These are phyloP conservation scores for Lindgomyces ingoldianus DNA, from an alignment of 495 filamentous ascomycete species.

Conservation along the genomic window DNA sequence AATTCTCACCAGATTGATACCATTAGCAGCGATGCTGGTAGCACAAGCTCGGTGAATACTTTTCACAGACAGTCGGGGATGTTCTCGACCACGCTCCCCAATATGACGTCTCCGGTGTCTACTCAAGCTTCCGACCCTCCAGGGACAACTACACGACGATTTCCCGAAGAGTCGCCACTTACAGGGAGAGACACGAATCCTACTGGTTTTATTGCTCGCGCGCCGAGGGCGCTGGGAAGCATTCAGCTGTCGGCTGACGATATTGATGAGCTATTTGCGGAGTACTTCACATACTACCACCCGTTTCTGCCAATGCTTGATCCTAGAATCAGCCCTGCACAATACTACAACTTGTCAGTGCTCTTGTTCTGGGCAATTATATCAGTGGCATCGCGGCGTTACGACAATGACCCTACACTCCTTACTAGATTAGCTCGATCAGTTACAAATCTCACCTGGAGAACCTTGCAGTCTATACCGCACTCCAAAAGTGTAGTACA, in stretches of 20 bases:
- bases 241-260: constrained; percentile 71
- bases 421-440: constrained; percentile 44
- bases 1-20: not conserved
- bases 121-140: not conserved
- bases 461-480: constrained; percentile 77
- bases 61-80: not conserved
- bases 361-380: constrained; percentile 86
- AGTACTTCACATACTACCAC: constrained; percentile 78
- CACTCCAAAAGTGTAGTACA: constrained; percentile 85
- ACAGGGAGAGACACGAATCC: not conserved
- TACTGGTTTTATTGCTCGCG: not conserved
- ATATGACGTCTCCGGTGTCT: not conserved
- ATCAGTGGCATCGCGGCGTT: constrained; percentile 75
- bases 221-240: constrained; percentile 58
- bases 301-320: constrained; percentile 82
- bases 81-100: not conserved
- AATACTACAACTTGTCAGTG: constrained; percentile 70
- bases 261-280: constrained; percentile 70
- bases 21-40: constrained; percentile 1
- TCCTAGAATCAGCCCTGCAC: constrained; percentile 58
- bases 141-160: not conserved
- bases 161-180: not conserved
- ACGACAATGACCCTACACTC: constrained; percentile 62
- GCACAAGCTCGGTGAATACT: not conserved
- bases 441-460: constrained; percentile 69